Percentiles rank a stretch among this genome's conserved stretches.
Evolutionary conservation across 2,329 filamentous ascomycete species (phyloP).

Genomic region (Rutstroemia sp.): DNA sequence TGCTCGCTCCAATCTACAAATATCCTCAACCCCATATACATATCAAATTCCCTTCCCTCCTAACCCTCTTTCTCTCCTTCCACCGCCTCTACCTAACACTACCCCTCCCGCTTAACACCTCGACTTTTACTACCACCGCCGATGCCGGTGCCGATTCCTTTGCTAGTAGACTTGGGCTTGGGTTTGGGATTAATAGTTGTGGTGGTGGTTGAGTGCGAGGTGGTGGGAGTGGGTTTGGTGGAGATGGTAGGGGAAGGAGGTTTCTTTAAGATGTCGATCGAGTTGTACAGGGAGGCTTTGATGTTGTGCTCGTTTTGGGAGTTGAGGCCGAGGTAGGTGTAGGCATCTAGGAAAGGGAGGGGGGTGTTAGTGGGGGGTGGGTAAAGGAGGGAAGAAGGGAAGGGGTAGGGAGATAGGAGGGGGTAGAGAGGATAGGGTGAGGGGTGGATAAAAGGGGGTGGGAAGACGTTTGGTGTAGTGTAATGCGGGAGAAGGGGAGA

Average conservation of each 20-base stretch:
- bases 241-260: neutral
- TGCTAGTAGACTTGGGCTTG: neutral
- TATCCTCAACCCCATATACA: too few relatives aligned
- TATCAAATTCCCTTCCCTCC: too few relatives aligned
- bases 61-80: too few relatives aligned
- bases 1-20: too few relatives aligned
- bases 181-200: too few relatives aligned
- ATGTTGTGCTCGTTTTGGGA: constrained; percentile 55
- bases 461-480: too few relatives aligned
- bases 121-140: neutral
- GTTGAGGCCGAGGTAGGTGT: constrained; percentile 57
- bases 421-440: neutral
- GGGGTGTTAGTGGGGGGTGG: neutral
- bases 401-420: neutral
- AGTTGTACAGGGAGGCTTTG: constrained; percentile 50
- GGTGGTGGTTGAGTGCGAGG: neutral
- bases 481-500: too few relatives aligned
- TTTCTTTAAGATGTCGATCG: constrained; percentile 30
- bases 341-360: constrained; percentile 45
- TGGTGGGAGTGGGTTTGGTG: neutral
- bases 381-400: neutral
- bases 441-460: neutral
- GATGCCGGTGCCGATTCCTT: neutral
- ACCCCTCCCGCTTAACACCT: too few relatives aligned
- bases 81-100: too few relatives aligned